Conservation (phyloP, 1,139 yeast genomes). For the Sugiyamaella pinicola region DNA sequence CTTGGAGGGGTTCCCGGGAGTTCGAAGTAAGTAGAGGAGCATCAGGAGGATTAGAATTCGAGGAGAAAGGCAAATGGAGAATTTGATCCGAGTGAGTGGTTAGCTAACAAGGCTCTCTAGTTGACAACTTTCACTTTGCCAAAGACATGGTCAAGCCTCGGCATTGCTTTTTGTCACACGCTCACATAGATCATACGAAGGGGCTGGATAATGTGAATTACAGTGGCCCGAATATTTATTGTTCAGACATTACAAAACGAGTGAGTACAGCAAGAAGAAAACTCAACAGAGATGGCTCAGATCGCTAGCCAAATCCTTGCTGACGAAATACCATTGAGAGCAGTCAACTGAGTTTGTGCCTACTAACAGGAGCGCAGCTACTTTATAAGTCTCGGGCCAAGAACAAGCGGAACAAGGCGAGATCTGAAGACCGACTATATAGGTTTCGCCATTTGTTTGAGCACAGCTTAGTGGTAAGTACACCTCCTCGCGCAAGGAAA, state of each 20-base stretch:
- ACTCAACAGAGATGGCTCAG: no score
- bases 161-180: conserved; percentile 53
- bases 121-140: conserved; percentile 10
- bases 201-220: conserved; percentile 52
- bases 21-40: conserved; percentile 35
- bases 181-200: conserved; percentile 58
- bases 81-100: no score
- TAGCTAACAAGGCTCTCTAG: neutral
- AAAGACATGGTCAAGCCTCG: conserved; percentile 31
- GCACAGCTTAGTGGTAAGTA: conserved; percentile 12
- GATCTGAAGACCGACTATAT: conserved; percentile 16
- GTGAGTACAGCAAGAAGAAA: conserved; percentile 22
- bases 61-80: no score
- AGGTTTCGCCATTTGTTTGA: conserved; percentile 18
- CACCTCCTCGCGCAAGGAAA: no score
- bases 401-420: conserved; percentile 20
- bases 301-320: no score
- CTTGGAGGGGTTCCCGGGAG: conserved; percentile 41
- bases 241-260: conserved; percentile 52
- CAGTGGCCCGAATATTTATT: conserved; percentile 49
- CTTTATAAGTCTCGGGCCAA: conserved; percentile 24
- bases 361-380: conserved; percentile 15
- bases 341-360: no score
- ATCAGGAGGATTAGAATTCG: neutral
- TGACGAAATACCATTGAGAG: no score